Evolutionary conservation across 805 yeast genomes (phyloP).

Genomic region (Wickerhamomyces chambardii): DNA sequence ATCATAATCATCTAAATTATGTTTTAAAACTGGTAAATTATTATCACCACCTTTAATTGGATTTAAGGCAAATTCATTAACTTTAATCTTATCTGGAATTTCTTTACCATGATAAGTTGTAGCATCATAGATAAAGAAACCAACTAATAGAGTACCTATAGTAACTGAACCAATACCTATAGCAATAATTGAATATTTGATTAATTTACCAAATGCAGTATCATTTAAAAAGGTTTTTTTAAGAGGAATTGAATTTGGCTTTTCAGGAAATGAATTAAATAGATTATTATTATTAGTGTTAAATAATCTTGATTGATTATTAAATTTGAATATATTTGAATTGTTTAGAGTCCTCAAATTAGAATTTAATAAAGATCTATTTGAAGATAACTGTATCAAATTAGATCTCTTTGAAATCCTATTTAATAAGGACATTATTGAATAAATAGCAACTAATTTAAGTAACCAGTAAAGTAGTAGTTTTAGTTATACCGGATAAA

Average conservation of each 20-base stretch:
- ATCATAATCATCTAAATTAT: conserved; percentile 51
- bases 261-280: background rate
- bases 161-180: conserved; percentile 36
- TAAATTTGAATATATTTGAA: too few relatives aligned
- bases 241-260: conserved; percentile 15
- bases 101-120: conserved; percentile 47
- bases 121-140: conserved; percentile 55
- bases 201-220: conserved; percentile 20
- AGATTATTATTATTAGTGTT: too few relatives aligned
- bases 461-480: too few relatives aligned
- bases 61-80: conserved; percentile 41
- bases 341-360: too few relatives aligned
- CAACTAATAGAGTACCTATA: conserved; percentile 29
- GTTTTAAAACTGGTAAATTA: conserved; percentile 50
- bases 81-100: conserved; percentile 32
- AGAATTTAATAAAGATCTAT: too few relatives aligned
- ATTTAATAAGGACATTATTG: too few relatives aligned
- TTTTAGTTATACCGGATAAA: too few relatives aligned
- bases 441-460: too few relatives aligned
- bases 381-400: too few relatives aligned
- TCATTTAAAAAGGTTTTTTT: conserved; percentile 16
- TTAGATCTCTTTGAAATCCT: too few relatives aligned
- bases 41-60: conserved; percentile 65
- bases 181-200: conserved; percentile 25
- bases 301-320: too few relatives aligned